Base-by-base conservation (phyloP, 2,329 filamentous ascomycete genomes). In the Ophiostoma angusticollis region DNA sequence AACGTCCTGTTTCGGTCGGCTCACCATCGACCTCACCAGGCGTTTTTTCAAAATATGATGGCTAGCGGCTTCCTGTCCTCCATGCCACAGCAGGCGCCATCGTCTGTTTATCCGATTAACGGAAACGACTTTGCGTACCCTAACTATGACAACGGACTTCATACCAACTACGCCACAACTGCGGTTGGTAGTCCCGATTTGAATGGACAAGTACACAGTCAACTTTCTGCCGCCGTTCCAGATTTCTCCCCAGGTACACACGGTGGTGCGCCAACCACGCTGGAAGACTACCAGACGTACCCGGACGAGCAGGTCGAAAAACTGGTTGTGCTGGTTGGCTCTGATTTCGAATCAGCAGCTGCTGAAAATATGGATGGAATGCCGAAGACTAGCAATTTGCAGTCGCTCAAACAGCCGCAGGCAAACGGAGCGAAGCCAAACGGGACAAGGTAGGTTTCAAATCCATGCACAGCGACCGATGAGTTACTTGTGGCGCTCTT, bases 181-280 rank as follows among this genome's bases (percentile, higher is more conserved):
- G n/a, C 46, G 38, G 61, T 60, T 19, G 54, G 54, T 11, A 14
- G 23, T 14, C 49, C 45, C 11, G 50, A 56, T 12, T 42, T 54
- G 6, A 69, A 72, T 40, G 64, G 62, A 3, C 53, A 55, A 35
- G 49, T 53, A 6, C 54, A 57, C 38, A 46, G 67, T 7, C 67
- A 68, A 37, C 62, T 80, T 19, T 79, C 74, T 23, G 74, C 74
- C n/a, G 60, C 68, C 16, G 76, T 78, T 3, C 72, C 74, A 1
- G 74, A 78, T 45, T 80, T 79, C 48, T 66, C 70, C 7, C 72
- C 72, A 12, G 44, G 50, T 9, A 44, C 44, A 7, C 5, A 27
- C 9, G 24, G 28, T 16, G 46, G 49, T 17, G 47, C 49, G 1
- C 43, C 46, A 0, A 46, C 52, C 7, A 55, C 51, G 2, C 36